Evolutionary conservation across 371 early-diverging fungal genomes (phyloP), one percentile per base, ranked within the genome.

Genomic region (Mortierella sp.): DNA sequence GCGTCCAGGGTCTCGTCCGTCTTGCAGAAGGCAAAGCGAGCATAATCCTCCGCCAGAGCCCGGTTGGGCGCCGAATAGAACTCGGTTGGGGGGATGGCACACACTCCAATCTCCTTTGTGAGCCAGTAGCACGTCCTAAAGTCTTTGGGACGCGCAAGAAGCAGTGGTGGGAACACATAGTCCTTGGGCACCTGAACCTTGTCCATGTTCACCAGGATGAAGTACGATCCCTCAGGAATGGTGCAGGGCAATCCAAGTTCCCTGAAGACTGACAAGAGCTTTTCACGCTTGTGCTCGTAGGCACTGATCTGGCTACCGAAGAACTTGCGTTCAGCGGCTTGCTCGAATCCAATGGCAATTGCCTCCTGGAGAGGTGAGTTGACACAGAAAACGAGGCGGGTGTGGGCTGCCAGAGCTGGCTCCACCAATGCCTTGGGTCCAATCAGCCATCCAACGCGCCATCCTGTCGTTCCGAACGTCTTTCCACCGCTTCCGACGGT

Each of bases 401-500:
- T 92, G 71, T 97, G 97, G 1, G 96, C 95, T 27, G 94, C 87
- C 79, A 95, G 87, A 0, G 91, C 85, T 14, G 93, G 83, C 34
- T 91, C 83, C 54, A 94, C 85, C 44, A 97, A 67, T 21, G 87
- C 82, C 24, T 85, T 86, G 27, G 95, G 93, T 9, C 94, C 97
- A 51, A 96, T 87, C 44, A 91, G 78, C 97, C 97, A 98, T 46
- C 98, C 98, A 22, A 98, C 87, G 64, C 97, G 94, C 98, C 98
- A 98, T 21, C 98, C 98, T 1, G 98, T 98, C 8, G 95, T 93
- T 22, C 96, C 95, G 81, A 96, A 95, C 58, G 92, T 90, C 79
- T 98, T 98, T 53, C 98, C 98, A 34, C 89, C 93, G 25, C 93
- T 92, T n/a, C 97, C 96, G 10, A 96, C 90, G 0, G 97, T 95